Conservation (phyloP, 345 rosid genomes). For the Lepidium africanum region DNA sequence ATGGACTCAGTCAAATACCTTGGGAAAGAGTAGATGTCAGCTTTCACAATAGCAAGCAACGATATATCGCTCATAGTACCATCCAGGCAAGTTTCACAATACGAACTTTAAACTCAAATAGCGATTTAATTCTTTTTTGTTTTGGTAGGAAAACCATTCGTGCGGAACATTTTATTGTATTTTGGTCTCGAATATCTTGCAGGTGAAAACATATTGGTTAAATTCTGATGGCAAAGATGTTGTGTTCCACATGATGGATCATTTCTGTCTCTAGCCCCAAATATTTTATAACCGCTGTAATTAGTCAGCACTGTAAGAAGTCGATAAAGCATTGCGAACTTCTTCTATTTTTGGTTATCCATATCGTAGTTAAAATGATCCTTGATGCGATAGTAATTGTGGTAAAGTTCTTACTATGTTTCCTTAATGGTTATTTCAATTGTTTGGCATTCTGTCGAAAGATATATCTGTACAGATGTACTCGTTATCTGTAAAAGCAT, state of each 20-base stretch:
- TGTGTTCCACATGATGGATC: slow-evolving; percentile 81
- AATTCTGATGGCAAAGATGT: slow-evolving; percentile 93
- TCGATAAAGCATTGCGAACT: background rate
- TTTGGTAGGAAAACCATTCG: background rate
- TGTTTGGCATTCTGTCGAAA: background rate
- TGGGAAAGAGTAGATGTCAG: slow-evolving; percentile 96
- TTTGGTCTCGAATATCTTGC: background rate
- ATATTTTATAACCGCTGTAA: background rate
- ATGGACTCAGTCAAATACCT: slow-evolving; percentile 64
- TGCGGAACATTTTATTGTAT: background rate
- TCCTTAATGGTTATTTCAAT: background rate
- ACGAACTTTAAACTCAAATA: background rate
- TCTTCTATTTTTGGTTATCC: background rate
- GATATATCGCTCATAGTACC: slow-evolving; percentile 72
- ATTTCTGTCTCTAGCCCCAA: slow-evolving; percentile 54
- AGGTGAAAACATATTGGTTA: slow-evolving; percentile 90
- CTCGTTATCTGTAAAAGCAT: background rate
- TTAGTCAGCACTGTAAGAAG: background rate
- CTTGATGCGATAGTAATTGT: slow-evolving; percentile 1
- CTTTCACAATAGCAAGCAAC: slow-evolving; percentile 77
- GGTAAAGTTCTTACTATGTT: background rate
- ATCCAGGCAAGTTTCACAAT: slow-evolving; percentile 61
- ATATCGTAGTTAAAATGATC: background rate
- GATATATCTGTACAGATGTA: slow-evolving; percentile 11
- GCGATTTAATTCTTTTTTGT: no score